Base-by-base conservation (phyloP, 768 basidiomycete species). In the Termitomyces sp. region DNA sequence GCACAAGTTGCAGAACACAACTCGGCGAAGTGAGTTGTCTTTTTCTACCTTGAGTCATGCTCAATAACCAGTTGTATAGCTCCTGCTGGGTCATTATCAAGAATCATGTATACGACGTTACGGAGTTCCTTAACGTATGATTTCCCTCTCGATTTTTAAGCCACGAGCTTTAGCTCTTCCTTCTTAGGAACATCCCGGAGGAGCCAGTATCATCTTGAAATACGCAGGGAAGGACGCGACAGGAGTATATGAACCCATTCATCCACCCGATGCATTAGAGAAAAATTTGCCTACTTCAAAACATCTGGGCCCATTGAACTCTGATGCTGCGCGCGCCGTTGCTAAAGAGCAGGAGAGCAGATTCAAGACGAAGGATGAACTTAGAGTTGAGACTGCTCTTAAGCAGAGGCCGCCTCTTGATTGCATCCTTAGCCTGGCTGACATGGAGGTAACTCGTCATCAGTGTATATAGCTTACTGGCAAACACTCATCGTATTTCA, bases 221-320 rank as follows among this genome's bases (percentile, higher is more conserved):
- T 90, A 92, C 63, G 94, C 83, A 9, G 95, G 95, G 9, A 80
- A 78, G 58, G 94, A 94, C 67, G 92, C 91, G n/a, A 91, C 89
- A 0, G 70, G 71, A 6, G 86, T 75, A 4, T 91, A 86, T 66
- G 80, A 88, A 59, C 88, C 89, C 5, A 91, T 97, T 42, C 95
- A 98, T 70, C 86, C 94, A 3, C 83, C 87, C 25, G 87, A 89
- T 61, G 85, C 90, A 19, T 80, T 96, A 47, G 80, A 86, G 50
- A 84, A 82, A 70, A 80, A 87, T 67, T 76, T 93, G 19, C 79
- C 85, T 10, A 70, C 74, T 16, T 83, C 86, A 27, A 90, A 87
- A 65, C 86, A 89, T 67, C 76, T 94, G 11, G 93, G 93, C 1
- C 65, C 75, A 3, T 73, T 96, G 28, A 79, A 83, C 42, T 64